Evolutionary conservation across 176 grass and related monocot species (phyloP), one percentile per base, ranked within the genome.

Genomic region (Guadua angustifolia): DNA sequence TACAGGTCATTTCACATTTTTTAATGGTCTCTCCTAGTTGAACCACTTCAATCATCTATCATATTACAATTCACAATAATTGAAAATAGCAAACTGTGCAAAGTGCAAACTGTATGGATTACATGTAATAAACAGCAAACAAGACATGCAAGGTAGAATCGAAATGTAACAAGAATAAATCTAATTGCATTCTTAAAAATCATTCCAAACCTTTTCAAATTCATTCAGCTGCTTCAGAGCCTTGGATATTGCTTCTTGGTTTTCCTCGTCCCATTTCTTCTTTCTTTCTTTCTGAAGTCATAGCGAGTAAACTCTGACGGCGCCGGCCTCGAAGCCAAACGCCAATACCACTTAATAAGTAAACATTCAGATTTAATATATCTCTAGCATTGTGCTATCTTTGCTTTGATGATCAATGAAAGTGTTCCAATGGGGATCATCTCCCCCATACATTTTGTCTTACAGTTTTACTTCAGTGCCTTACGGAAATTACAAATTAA

Each of bases 221-320:
- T 98, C 93, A 90, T 93, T 98, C 66, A 98, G 80, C 47, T 95
- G 81, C 64, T 86, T 95, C 68, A 98, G 79, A 85, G 91, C 89
- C 79, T 87, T 59, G 3, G 95, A 93, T 86, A 98, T 98, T 88
- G 95, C 93, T 92, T 94, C 93, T 71, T 98, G 95, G 85, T 95
- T 95, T 78, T 90, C 83, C 89, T 94, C 95, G 4, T 98, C 93
- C 95, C 95, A 98, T 61, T 92, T 98, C 79, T 95, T 95, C 70
- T 85, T 94, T 86, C 95, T 92, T 90, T 95, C 95, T 90, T 90
- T 95, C 93, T 95, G 80, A 79, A 85, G 36, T 88, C 33, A 77
- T 33, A 69, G 12, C 38, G 3, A 4, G 15, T 83, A 83, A n/a
- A 88, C n/a, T n/a, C n/a, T n/a, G n/a, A n/a, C n/a, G n/a, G n/a